A percentile compares a stretch with the other conserved stretches of the same genome.
These are phyloP conservation scores for Chamaecrista fasciculata DNA, from an alignment of 306 rosid genomes.

Conservation along the genomic window DNA sequence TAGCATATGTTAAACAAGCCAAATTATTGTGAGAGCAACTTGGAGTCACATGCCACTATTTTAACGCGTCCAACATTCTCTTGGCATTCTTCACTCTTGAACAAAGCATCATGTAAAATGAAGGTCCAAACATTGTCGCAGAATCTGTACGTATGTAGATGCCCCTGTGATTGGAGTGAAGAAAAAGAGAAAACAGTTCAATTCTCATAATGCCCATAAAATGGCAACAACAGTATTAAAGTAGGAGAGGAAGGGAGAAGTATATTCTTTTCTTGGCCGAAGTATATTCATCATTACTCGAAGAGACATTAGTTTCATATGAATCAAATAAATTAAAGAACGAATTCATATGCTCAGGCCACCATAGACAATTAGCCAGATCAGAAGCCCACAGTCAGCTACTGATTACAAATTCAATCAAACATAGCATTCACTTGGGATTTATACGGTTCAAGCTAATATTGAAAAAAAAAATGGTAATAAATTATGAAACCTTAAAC, in stretches of 20 bases:
- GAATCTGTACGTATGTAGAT: constrained; percentile 94
- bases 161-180: constrained; percentile 63
- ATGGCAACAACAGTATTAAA: not conserved
- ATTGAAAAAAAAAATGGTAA: not conserved
- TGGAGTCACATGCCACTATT: constrained; percentile 94
- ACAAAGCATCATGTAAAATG: constrained; percentile 67
- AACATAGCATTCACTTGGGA: constrained; percentile 11
- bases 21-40: constrained; percentile 80
- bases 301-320: not conserved
- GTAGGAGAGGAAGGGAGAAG: not conserved
- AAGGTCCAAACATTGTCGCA: constrained; percentile 98
- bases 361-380: constrained; percentile 8
- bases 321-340: not conserved
- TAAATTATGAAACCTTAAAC: not conserved
- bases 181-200: constrained; percentile 3
- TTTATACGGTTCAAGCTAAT: not conserved
- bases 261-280: no score
- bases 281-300: constrained; percentile 15
- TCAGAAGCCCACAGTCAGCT: not conserved
- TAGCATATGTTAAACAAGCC: constrained; percentile 25
- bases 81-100: constrained; percentile 63
- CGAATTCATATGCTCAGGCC: not conserved
- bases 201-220: not conserved
- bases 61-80: constrained; percentile 69
- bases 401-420: not conserved